Base-by-base conservation (phyloP, 2,329 filamentous ascomycete species). In the Fonsecaea nubica region DNA sequence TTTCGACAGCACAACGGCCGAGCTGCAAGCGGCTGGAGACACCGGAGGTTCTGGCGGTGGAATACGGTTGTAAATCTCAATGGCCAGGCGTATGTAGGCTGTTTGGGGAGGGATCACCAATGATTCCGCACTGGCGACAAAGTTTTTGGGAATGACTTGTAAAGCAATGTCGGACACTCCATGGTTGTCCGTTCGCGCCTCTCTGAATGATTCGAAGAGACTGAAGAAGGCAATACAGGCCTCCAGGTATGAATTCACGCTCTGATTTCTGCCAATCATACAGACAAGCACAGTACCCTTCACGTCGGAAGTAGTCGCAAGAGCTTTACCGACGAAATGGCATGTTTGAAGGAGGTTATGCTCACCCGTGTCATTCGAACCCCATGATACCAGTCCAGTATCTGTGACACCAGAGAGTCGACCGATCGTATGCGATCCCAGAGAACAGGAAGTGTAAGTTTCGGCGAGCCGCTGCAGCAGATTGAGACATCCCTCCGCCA, bases 21-120 rank as follows among this genome's bases (percentile, higher is more conserved):
- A 82, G 3, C 84, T 82, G 50, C 80, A 81, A 38, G 81, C 79
- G 15, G 86, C 77, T 36, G 73, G 69, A 10, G 68, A 40, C 40
- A 71, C 69, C 18, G 63, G 35, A 62, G 75, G 73, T 54, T 80
- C 80, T 13, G 52, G 5, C 2, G 84, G 82, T 4, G 85, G 83
- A 69, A 85, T 85, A 48, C 86, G 83, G 69, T 84, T 83, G 72
- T 88, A 88, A 1, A 88, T 81, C 71, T 87, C 85, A 35, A 86
- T 77, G 10, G 85, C 85, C 53, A 88, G 75, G 21, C 77, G 80
- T 32, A 81, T 70, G 72, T 85, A 84, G 12, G 82, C 81, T 25
- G 74, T 73, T 36, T 83, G 80, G 12, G 83, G 79, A 25, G 83
- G 81, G 7, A 86, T 78, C 18, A 86, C 81, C 45, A 87, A 77